Base-by-base conservation (phyloP, 2,329 filamentous ascomycete species). In the Nigrospora oryzae region DNA sequence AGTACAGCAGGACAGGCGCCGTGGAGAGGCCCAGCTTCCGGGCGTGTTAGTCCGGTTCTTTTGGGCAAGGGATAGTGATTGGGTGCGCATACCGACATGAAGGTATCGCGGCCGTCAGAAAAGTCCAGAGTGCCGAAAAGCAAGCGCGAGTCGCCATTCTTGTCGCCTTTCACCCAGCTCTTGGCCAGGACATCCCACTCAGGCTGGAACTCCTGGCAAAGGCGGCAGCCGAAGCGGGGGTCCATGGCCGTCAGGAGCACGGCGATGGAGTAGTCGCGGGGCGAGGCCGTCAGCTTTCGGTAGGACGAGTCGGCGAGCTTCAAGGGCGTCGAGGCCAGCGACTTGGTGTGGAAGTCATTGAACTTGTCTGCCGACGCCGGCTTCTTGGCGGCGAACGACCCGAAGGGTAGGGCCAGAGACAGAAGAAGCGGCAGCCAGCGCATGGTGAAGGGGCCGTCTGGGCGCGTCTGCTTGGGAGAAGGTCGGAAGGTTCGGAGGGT, bases 61-160 rank as follows among this genome's bases (percentile, higher is more conserved):
- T 17, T 15, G 14, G 23, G 23, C 11, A 43, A 30, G 13, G 33
- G 36, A 45, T 36, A 50, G 45, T 40, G 15, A 36, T 36, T 30
- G 43, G 15, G 37, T 31, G 10, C 10, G 57, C 74, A 52, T 73
- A 96, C 90, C 68, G 86, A 86, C 69, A 95, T 80, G 58, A 98
- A 98, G 3, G 84, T 84, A 15, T 81, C 77, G 60, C 86, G 86
- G 39, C 93, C 93, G 56, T 95, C 83, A 36, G 74, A 65, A 61
- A 98, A 98, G 65, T 98, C 93, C 56, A 98, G 68, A 7, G 86
- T 91, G 19, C 79, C 84, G 66, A 91, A 94, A 38, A 97, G 63
- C 51, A 95, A 57, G 49, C 84, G 77, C 28, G 82, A 84, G 53
- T 87, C 75, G 43, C 74, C 84, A 47, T 79, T 71, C 70, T 84